Evolutionary conservation across 495 filamentous ascomycete species (phyloP), one percentile per base, ranked within the genome.

Genomic region (Xylaria venustula): DNA sequence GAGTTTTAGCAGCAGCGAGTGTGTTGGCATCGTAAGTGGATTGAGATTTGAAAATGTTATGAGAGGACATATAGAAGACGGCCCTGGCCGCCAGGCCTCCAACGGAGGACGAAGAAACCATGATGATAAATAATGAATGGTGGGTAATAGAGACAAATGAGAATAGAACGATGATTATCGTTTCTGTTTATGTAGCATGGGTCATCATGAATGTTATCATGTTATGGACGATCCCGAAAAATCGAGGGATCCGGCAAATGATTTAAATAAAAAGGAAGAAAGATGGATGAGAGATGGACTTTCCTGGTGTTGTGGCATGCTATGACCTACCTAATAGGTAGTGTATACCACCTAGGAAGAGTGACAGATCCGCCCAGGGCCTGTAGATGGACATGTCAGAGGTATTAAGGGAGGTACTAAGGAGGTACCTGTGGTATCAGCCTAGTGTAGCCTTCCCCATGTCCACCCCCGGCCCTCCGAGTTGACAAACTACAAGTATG

Each of bases 1-100:
- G 78, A 9, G 78, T 69, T 25, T 73, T 65, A 48, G 84, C 64
- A 6, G 75, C 83, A 19, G 70, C 58, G 32, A 77, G 70, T 6
- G 84, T 79, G 59, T 83, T 71, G 15, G 69, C 47, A 25, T 71
- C 48, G 48, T 77, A 78, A 1, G 67, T 50, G 1, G 55, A 54
- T 11, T 58, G 17, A 44, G 61, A 63, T 7, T 69, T 54, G 42
- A 54, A 61, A 9, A 55, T 22, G 5, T 61, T 58, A 34, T 71
- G 70, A 41, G 66, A 61, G 48, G 73, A 75, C 54, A 73, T 64
- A 59, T 73, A 66, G 56, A 74, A 68, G 44, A 74, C 37, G 11
- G 74, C 73, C 53, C 75, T 73, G 55, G 73, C 68, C 53, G 73
- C 74, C 15, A 79, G 61, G 46, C 72, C 68, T 40, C 74, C 69